phyloP scores from a whole-genome alignment of 495 filamentous ascomycete species.

The Aspergillus sclerotioniger region DNA sequence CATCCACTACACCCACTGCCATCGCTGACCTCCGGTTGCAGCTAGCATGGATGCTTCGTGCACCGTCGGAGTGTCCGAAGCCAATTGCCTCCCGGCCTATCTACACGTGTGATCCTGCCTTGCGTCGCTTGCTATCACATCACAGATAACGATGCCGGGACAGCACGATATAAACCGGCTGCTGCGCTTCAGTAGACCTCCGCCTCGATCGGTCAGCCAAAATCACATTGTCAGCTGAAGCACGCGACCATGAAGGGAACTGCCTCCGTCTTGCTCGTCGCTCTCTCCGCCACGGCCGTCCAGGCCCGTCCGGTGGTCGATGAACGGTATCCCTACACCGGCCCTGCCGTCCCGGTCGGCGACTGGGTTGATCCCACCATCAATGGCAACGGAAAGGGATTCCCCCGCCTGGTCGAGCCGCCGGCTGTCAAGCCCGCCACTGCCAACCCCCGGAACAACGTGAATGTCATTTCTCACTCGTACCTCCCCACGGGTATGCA shows the following conservation, averaged over 20 bases:
- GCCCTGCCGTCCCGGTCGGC: slow-evolving; percentile 46
- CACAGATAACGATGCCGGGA: not conserved
- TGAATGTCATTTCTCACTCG: slow-evolving; percentile 52
- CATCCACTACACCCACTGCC: too few species aligned
- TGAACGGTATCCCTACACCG: slow-evolving; percentile 43
- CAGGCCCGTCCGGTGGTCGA: slow-evolving; percentile 35
- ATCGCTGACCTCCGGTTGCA: too few species aligned
- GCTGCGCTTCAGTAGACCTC: not conserved
- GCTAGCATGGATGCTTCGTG: too few species aligned
- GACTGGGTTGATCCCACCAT: slow-evolving; percentile 51
- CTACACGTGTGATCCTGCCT: slow-evolving; percentile 2
- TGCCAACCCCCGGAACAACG: slow-evolving; percentile 46
- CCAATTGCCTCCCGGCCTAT: not conserved
- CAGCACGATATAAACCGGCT: not conserved
- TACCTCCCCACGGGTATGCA: slow-evolving; percentile 51
- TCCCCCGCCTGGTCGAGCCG: slow-evolving; percentile 50
- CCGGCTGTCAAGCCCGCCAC: slow-evolving; percentile 49
- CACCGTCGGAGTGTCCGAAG: not conserved
- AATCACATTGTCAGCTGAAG: not conserved
- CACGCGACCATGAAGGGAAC: slow-evolving; percentile 18
- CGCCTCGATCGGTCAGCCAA: not conserved
- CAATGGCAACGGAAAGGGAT: slow-evolving; percentile 54
- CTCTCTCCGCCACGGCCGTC: slow-evolving; percentile 22
- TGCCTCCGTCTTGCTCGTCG: slow-evolving; percentile 17
- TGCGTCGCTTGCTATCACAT: not conserved